Evolutionary conservation across 2,329 filamentous ascomycete species (phyloP), one percentile per base, ranked within the genome.

Genomic region (Fusarium palustre): DNA sequence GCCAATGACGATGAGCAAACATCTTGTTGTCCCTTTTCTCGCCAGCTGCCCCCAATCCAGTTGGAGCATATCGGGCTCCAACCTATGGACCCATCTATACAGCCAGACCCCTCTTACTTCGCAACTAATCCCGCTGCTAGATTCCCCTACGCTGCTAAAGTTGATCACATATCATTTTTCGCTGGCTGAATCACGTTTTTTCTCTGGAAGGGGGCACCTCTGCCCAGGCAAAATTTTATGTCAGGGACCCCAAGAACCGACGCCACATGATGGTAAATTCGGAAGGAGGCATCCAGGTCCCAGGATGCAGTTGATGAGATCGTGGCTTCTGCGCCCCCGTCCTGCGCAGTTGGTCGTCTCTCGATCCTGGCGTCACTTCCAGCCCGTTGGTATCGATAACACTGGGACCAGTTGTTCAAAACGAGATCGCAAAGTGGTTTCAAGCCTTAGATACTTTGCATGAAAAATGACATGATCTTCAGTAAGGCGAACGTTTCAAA

Each of bases 11-110:
- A 33, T 31, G 20, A 25, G 42, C 22, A 38, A 53, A 66, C 41
- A 41, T 36, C 53, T 58, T 67, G 61, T 69, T 53, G 56, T 67
- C 66, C 69, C 66, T 69, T 69, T 59, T 47, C 64, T 64, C 64
- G 16, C 43, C 47, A 39, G 20, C n/a, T 33, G 18, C 54, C 50
- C 66, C 56, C 62, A 53, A 64, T 63, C 39, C 39, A 45, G 33
- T 49, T 47, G 43, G 38, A 57, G 28, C 18, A 53, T 30, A 22
- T 45, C 20, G 28, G 54, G 41, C 25, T 67, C 36, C 45, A 69
- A 69, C 65, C 46, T 55, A 50, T 57, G 58, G 39, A 49, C 47
- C 63, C 31, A 39, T 39, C 13, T 33, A 50, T 39, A 39, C 33
- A 50, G 18, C 24, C 18, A 30, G 46, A 67, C 33, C 36, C 57